phyloP scores from a whole-genome alignment of 2,329 filamentous ascomycete species.

The Colletotrichum sidae region DNA sequence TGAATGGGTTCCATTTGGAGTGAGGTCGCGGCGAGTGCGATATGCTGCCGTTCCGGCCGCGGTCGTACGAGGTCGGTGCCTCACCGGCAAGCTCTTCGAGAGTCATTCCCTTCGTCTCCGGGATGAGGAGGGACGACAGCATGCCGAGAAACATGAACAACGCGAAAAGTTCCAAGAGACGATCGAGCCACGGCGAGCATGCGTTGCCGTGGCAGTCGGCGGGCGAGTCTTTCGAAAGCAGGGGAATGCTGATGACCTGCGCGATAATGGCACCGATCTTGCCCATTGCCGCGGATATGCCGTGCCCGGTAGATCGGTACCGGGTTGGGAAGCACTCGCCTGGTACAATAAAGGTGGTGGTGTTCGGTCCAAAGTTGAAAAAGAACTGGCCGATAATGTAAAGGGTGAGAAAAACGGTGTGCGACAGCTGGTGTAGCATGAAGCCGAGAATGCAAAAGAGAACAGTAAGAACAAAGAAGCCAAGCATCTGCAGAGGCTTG shows the following conservation, averaged over 20 bases:
- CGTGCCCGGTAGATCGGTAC: constrained; percentile 72
- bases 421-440: constrained; percentile 60
- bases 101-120: constrained; percentile 80
- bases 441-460: constrained; percentile 74
- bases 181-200: constrained; percentile 73
- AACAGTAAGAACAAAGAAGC: constrained; percentile 70
- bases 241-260: constrained; percentile 72
- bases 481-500: constrained; percentile 78
- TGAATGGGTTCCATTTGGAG: constrained; percentile 59
- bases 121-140: constrained; percentile 77
- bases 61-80: constrained; percentile 68
- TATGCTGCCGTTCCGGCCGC: constrained; percentile 63
- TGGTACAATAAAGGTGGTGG: constrained; percentile 73
- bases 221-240: constrained; percentile 67
- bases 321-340: constrained; percentile 74
- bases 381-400: constrained; percentile 76
- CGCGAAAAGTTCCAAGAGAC: constrained; percentile 82
- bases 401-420: constrained; percentile 65
- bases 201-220: constrained; percentile 59
- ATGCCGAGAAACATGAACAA: constrained; percentile 83
- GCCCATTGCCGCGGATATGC: constrained; percentile 73
- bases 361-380: constrained; percentile 75
- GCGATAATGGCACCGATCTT: constrained; percentile 77
- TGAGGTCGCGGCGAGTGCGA: constrained; percentile 46
- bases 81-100: constrained; percentile 79